Base-by-base conservation (phyloP, 208 protist genomes). In the Crithidia mellificae region DNA sequence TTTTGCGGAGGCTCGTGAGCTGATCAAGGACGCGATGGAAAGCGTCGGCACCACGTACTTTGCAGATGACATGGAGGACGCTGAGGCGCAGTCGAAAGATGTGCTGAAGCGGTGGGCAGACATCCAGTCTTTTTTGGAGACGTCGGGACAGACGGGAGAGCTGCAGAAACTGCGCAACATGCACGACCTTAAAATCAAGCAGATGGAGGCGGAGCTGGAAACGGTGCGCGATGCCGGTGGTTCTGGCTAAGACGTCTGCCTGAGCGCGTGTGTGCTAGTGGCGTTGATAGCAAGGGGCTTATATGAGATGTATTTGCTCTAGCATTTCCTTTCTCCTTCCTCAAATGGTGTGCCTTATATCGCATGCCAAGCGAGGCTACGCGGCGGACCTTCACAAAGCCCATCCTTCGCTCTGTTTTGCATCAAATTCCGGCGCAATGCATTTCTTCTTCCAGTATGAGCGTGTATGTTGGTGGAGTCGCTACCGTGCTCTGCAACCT, bases 11-110 rank as follows among this genome's bases (percentile, higher is more conserved):
- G 77, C 88, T 4, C 72, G 83, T 1, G 85, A 86, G 58, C 72
- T 94, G 15, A 90, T 90, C 30, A 57, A 59, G 17, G 88, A 94
- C 32, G 78, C 88, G 0, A 73, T 68, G 27, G 88, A 94, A 20
- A 90, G 81, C 27, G 65, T 79, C 6, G 85, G 88, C 32, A 87
- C 83, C 15, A 83, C 81, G 0, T 94, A 94, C 64, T 88, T 84
- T 44, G 49, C 53, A 12, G 88, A 91, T 4, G 88, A 94, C 52
- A 80, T 91, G 22, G 68, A 88, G 25, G 88, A 94, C 51, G 88
- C 88, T 0, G 61, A 64, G 46, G 54, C 25, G 19, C 72, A 87
- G 57, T 87, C 83, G 2, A 63, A 83, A 19, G 74, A 88, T 17
- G 76, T 80, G 41, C 47, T 94, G 53, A 53, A 77, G 20, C 70